Evolutionary conservation across 306 rosid species (phyloP), one percentile per base, ranked within the genome.

Genomic region (Rosa lucieae): DNA sequence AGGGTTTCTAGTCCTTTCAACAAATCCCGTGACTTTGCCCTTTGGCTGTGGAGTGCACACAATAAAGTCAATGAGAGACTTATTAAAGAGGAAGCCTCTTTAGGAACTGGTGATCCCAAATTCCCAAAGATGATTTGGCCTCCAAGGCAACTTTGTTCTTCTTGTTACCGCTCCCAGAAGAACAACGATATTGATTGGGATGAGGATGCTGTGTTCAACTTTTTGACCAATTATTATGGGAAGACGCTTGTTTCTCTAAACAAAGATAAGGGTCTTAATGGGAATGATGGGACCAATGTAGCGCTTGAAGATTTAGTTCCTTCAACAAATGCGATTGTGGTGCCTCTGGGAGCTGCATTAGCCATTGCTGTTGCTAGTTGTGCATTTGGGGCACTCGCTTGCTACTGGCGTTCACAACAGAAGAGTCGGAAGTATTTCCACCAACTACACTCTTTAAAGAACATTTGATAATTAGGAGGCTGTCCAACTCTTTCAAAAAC

Each of bases 341-440:
- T 95, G 84, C 99, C 99, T 39, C 80, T 93, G 42, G 99, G 99
- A 71, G 98, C 99, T 66, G 99, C 99, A 53, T 83, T 95, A 83
- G 98, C 98, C 18, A 90, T 95, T 73, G 98, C 98, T 84, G 85
- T 93, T 78, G 99, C 98, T 80, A 93, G 99, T 84, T 95, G 98
- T 81, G 99, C 94, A 75, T 95, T 95, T 29, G 99, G 99, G 63
- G 99, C 95, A 46, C 97, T 95, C 12, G 99, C 99, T 62, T 95
- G 96, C 87, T 93, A 90, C 90, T 95, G 99, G 99, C 98, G 99
- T 21, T 95, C 98, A 1, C 97, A 88, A 83, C 99, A 95, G 73
- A 95, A 95, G 95, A 95, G 96, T 86, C 98, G 96, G 92, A 95
- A 95, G 99, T 95, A 93, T 91, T 91, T 85, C 72, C 97, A 90